phyloP scores from a whole-genome alignment of 2,329 filamentous ascomycete genomes.

The Talaromyces atroroseus region DNA sequence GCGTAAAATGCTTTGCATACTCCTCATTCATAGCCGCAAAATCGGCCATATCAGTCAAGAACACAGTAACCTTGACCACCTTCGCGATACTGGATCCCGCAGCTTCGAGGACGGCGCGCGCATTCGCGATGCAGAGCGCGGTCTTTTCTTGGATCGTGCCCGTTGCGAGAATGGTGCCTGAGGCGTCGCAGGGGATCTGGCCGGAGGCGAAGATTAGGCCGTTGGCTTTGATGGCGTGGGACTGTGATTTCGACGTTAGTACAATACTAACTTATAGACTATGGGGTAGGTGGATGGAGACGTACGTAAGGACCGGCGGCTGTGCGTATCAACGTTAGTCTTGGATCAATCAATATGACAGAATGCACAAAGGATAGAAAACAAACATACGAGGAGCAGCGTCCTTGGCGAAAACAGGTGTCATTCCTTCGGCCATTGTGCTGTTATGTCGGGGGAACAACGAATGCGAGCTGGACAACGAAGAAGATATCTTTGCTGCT shows the following conservation, averaged over 20 bases:
- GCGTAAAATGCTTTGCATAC: conserved; percentile 64
- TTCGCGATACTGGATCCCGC: not conserved
- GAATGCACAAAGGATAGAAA: not conserved
- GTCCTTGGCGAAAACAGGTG: conserved; percentile 36
- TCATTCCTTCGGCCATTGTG: conserved; percentile 34
- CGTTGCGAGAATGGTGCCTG: conserved; percentile 52
- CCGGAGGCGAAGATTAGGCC: conserved; percentile 67
- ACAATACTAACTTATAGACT: not conserved
- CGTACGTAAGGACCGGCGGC: conserved; percentile 42
- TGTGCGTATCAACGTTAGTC: conserved; percentile 15
- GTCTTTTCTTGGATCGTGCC: conserved; percentile 65
- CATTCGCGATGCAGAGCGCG: conserved; percentile 68
- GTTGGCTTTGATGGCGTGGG: conserved; percentile 61
- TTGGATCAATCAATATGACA: not conserved
- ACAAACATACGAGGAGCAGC: conserved; percentile 42
- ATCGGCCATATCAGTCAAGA: conserved; percentile 84
- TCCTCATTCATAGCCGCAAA: conserved; percentile 75
- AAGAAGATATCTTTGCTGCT: not conserved
- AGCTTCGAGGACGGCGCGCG: conserved; percentile 69
- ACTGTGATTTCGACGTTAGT: conserved; percentile 26
- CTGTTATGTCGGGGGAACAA: not conserved
- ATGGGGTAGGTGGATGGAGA: not conserved
- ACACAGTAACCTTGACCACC: conserved; percentile 86
- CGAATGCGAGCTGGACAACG: not conserved
- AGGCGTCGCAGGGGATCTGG: conserved; percentile 67